Conservation (phyloP, 2,329 filamentous ascomycete genomes). For the Chrysosporium keratinophilum region DNA sequence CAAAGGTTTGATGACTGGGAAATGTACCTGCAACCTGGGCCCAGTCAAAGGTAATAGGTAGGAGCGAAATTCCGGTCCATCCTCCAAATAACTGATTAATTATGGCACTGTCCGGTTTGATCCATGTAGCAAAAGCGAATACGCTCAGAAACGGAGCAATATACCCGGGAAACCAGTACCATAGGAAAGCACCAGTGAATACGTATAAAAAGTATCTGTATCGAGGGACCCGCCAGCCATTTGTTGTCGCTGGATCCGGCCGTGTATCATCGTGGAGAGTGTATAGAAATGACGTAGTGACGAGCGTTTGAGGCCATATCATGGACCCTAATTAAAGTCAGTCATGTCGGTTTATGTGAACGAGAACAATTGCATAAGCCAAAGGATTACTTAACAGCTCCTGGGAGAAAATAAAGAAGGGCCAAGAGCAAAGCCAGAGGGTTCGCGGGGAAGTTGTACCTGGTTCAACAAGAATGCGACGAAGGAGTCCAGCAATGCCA, state of each 20-base stretch:
- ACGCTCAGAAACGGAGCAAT: slow-evolving; percentile 59
- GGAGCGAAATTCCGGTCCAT: slow-evolving; percentile 53
- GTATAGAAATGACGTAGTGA: slow-evolving; percentile 57
- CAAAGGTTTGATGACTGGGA: too few species aligned
- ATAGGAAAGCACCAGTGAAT: slow-evolving; percentile 49
- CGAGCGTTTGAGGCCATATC: slow-evolving; percentile 61
- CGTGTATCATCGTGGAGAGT: slow-evolving; percentile 58
- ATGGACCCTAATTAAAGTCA: slow-evolving; percentile 45
- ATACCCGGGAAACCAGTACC: slow-evolving; percentile 61
- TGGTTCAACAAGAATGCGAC: slow-evolving; percentile 46
- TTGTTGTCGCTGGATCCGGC: slow-evolving; percentile 45
- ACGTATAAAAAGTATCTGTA: slow-evolving; percentile 55
- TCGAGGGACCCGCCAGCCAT: slow-evolving; percentile 56
- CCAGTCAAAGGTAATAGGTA: slow-evolving; percentile 70
- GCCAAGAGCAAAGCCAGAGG: too few species aligned
- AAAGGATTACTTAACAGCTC: background rate
- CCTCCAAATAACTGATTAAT: slow-evolving; percentile 67
- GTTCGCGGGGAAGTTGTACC: slow-evolving; percentile 4
- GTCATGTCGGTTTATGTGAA: background rate
- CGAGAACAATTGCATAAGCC: background rate
- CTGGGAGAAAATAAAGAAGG: background rate
- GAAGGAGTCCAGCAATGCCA: slow-evolving; percentile 57
- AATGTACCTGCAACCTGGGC: slow-evolving; percentile 44
- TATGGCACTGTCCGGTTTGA: slow-evolving; percentile 55
- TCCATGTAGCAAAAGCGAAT: slow-evolving; percentile 63